phyloP scores from a whole-genome alignment of 1,139 yeast species.

The Saccharomyces pastorianus region DNA sequence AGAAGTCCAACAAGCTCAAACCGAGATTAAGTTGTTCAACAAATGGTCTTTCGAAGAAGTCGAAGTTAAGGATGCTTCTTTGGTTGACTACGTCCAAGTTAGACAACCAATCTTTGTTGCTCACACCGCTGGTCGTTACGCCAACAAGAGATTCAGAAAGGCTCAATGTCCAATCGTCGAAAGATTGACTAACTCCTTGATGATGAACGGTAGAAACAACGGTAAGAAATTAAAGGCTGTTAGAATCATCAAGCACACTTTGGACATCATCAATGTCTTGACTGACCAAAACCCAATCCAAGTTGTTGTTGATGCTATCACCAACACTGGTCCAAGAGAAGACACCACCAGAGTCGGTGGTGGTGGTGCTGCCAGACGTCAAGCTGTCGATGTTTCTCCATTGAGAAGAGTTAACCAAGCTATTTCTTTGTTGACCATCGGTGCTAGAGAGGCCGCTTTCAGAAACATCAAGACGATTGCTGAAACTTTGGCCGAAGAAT shows the following conservation, averaged over 20 bases:
- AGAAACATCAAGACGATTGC: slow-evolving; percentile 99
- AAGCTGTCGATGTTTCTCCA: slow-evolving; percentile 99
- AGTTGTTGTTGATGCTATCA: slow-evolving; percentile 97
- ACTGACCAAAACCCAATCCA: slow-evolving; percentile 99
- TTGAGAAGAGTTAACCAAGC: slow-evolving; percentile 99
- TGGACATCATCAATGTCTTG: slow-evolving; percentile 94
- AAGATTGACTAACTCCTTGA: slow-evolving; percentile 98
- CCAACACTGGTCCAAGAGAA: slow-evolving; percentile 99
- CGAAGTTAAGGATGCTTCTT: slow-evolving; percentile 94
- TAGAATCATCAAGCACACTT: slow-evolving; percentile 98
- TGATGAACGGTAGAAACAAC: slow-evolving; percentile 99
- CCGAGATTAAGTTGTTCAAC: slow-evolving; percentile 97
- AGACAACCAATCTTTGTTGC: slow-evolving; percentile 96
- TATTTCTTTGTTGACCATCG: slow-evolving; percentile 93
- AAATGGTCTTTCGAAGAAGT: slow-evolving; percentile 98
- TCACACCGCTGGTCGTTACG: slow-evolving; percentile 99
- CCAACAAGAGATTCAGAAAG: slow-evolving; percentile 99
- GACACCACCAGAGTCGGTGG: slow-evolving; percentile 99
- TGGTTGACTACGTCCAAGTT: slow-evolving; percentile 96
- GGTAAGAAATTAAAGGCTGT: slow-evolving; percentile 99
- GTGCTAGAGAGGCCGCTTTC: slow-evolving; percentile 99
- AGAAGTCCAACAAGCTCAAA: slow-evolving; percentile 93
- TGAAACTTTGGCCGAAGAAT: slow-evolving; percentile 99
- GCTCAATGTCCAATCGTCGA: slow-evolving; percentile 99
- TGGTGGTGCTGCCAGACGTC: slow-evolving; percentile 99